Evolutionary conservation across 495 filamentous ascomycete genomes (phyloP).

Genomic region (Annulohypoxylon moriforme): DNA sequence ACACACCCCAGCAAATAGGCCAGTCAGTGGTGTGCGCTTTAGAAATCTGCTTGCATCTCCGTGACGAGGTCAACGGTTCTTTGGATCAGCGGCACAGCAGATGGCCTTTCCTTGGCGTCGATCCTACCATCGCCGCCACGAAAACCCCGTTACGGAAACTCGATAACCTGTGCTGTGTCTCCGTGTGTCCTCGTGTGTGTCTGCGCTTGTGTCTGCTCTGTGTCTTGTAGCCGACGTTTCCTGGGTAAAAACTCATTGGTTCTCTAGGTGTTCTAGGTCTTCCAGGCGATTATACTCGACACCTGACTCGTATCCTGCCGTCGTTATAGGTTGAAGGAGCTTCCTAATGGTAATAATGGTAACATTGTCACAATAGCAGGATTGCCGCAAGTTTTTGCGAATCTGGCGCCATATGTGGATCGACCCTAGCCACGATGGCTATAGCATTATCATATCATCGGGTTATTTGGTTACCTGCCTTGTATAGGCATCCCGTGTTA

Average conservation of each 20-base stretch:
- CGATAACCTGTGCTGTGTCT: constrained; percentile 25
- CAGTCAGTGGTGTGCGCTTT: constrained; percentile 30
- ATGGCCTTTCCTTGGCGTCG: constrained; percentile 42
- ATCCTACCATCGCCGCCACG: constrained; percentile 45
- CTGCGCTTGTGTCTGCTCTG: constrained; percentile 9
- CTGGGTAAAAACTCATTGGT: constrained; percentile 36
- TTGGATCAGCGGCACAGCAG: constrained; percentile 40
- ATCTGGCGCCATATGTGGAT: constrained; percentile 43
- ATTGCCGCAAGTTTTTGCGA: constrained; percentile 46
- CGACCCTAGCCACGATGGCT: constrained; percentile 39
- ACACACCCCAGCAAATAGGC: constrained; percentile 21
- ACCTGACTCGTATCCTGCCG: constrained; percentile 35
- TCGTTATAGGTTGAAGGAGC: constrained; percentile 33
- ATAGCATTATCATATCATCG: constrained; percentile 42
- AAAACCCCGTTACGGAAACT: constrained; percentile 46
- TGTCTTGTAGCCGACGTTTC: constrained; percentile 40
- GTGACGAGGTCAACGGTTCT: constrained; percentile 38
- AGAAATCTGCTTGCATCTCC: constrained; percentile 33
- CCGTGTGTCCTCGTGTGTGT: constrained; percentile 12
- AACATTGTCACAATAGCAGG: constrained; percentile 45
- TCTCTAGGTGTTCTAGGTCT: too few relatives aligned
- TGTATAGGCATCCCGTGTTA: constrained; percentile 48
- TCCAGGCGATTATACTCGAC: constrained; percentile 16
- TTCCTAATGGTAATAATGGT: constrained; percentile 22
- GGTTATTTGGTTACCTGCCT: constrained; percentile 48